Conservation (phyloP, 345 rosid genomes). For the Linum lewisii region DNA sequence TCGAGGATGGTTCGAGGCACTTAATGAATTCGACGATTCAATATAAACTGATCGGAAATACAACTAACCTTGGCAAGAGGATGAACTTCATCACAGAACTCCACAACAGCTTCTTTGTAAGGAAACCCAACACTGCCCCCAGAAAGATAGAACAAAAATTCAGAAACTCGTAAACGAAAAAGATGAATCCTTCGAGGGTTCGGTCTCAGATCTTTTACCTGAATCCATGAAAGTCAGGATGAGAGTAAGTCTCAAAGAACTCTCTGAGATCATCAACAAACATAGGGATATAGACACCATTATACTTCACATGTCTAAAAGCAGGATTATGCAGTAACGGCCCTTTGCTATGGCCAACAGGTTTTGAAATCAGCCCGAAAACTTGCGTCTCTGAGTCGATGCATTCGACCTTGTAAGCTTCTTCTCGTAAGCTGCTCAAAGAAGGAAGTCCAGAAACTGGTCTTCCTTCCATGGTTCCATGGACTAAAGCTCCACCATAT, state of each 20-base stretch:
- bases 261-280: slow-evolving; percentile 47
- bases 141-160: background rate
- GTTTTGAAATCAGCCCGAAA: slow-evolving; percentile 53
- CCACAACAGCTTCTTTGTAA: slow-evolving; percentile 37
- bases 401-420: slow-evolving; percentile 27
- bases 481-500: slow-evolving; percentile 38
- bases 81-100: slow-evolving; percentile 40
- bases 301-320: slow-evolving; percentile 34
- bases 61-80: slow-evolving; percentile 39
- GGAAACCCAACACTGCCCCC: slow-evolving; percentile 46
- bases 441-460: slow-evolving; percentile 39
- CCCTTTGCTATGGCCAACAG: slow-evolving; percentile 57
- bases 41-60: too few relatives aligned
- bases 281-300: slow-evolving; percentile 53
- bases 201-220: slow-evolving; percentile 28
- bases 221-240: slow-evolving; percentile 42
- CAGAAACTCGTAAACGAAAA: background rate
- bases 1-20: too few relatives aligned
- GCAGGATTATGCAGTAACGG: slow-evolving; percentile 56
- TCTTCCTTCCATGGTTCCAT: slow-evolving; percentile 38
- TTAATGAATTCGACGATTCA: too few relatives aligned
- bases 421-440: slow-evolving; percentile 24
- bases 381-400: slow-evolving; percentile 34
- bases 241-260: slow-evolving; percentile 37
- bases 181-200: background rate